These are phyloP conservation scores for Podaxis sp. DNA, from an alignment of 768 basidiomycete genomes.

Conservation along the genomic window DNA sequence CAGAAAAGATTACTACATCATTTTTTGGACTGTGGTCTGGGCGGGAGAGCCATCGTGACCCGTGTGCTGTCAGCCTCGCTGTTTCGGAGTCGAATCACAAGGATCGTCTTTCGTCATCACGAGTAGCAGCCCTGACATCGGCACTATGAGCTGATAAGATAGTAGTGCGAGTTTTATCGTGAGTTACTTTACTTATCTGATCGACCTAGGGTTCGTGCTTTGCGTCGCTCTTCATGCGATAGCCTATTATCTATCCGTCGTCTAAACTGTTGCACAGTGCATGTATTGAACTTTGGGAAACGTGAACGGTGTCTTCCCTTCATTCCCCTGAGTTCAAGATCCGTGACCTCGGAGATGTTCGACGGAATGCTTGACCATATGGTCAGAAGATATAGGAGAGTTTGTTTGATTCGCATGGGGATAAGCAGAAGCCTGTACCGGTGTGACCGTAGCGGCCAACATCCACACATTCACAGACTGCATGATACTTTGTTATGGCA, in stretches of 20 bases:
- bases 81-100: neutral
- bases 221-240: neutral
- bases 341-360: too few relatives aligned
- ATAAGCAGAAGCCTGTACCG: too few relatives aligned
- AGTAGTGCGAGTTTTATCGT: neutral
- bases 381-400: too few relatives aligned
- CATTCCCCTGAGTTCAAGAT: too few relatives aligned
- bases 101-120: neutral
- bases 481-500: too few relatives aligned
- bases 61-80: neutral
- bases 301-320: too few relatives aligned
- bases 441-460: too few relatives aligned
- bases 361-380: too few relatives aligned
- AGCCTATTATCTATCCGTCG: neutral
- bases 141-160: slow-evolving; percentile 2
- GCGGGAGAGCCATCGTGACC: neutral
- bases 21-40: neutral
- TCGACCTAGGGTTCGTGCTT: neutral
- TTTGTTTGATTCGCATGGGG: too few relatives aligned
- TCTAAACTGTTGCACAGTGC: neutral
- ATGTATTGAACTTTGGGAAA: neutral
- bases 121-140: neutral
- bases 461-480: too few relatives aligned
- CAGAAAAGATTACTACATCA: neutral
- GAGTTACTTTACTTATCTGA: neutral